Base-by-base conservation (phyloP, 2,329 filamentous ascomycete species). In the Talaromyces sp. region DNA sequence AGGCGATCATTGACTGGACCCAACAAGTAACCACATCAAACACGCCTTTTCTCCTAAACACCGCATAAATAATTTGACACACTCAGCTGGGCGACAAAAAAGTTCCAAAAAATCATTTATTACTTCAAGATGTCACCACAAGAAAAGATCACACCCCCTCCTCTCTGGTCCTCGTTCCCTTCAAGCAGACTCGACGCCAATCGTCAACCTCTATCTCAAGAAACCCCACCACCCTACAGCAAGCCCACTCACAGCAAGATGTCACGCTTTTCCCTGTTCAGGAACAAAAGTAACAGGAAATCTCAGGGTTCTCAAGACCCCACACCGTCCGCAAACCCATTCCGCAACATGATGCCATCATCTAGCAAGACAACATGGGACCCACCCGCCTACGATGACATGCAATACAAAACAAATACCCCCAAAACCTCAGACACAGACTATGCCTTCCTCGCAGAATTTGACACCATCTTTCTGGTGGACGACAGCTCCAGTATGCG, bases 401-500 rank as follows among this genome's bases (percentile, higher is more conserved):
- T 17, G 14, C 14, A 33, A 32, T 17, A 6, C 29, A 24, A 0
- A 5, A 3, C 24, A 46, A 13, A 32, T 29, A 9, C 32, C 33
- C n/a, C 19, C 17, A 14, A 51, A 17, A n/a, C 47, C 32, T 16
- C 32, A 17, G 20, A 40, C 24, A 17, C 35, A n/a, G 29, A 57
- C 2, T 94, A 90, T 68, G 82, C 85, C 2, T 96, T 96, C 68
- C 84, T 97, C 4, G 70, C 75, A 37, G 80, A 80, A 14, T 97
- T 96, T 68, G 91, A 97, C 74, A 97, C 91, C 29, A 75, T 93
- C 51, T 92, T 97, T 70, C 75, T 97, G 1, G 90, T 97, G 67
- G 93, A 97, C 68, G 93, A 97, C 76, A 91, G 87, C n/a, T 84
- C 85, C 4, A 92, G 88, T 63, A 97, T 97, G 93, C 77, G 79